Percentiles rank a stretch among this genome's conserved stretches.
These are phyloP conservation scores for Hippophae tibetana DNA, from an alignment of 306 rosid species.

Conservation along the genomic window DNA sequence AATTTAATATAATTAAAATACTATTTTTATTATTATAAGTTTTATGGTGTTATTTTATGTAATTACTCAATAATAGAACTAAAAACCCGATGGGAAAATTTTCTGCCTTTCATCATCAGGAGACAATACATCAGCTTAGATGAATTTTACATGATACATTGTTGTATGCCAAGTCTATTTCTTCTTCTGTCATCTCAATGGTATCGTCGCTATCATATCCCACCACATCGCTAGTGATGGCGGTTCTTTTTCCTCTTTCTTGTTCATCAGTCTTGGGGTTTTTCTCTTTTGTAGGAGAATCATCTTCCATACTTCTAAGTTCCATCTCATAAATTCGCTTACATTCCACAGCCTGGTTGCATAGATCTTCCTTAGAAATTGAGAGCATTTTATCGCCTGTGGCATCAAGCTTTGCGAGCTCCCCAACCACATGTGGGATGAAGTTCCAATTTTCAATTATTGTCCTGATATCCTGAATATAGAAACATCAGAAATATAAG, in stretches of 20 bases:
- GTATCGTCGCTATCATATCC: conserved; percentile 83
- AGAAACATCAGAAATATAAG: background rate
- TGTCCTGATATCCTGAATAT: conserved; percentile 44
- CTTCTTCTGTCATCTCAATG: conserved; percentile 82
- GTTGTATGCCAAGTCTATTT: conserved; percentile 61
- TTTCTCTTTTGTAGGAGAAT: conserved; percentile 18
- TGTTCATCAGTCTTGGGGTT: conserved; percentile 26
- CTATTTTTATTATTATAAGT: too few species aligned
- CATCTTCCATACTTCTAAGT: conserved; percentile 31
- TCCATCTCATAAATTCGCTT: conserved; percentile 60
- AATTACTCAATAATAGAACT: too few species aligned
- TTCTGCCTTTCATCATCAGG: too few species aligned
- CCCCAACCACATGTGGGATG: conserved; percentile 68
- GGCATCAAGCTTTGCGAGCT: conserved; percentile 49
- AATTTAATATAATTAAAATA: too few species aligned
- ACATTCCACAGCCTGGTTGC: conserved; percentile 46
- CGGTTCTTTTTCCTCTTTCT: conserved; percentile 19
- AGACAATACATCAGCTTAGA: conserved; percentile 13
- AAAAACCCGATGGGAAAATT: too few species aligned
- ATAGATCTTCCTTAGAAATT: conserved; percentile 57
- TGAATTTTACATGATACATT: conserved; percentile 33
- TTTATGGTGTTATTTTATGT: too few species aligned
- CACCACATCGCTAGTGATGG: conserved; percentile 16
- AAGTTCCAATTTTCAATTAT: conserved; percentile 70
- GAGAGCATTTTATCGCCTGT: conserved; percentile 19